phyloP scores from a whole-genome alignment of 2,329 filamentous ascomycete genomes.

The Stagonosporopsis rhizophila region DNA sequence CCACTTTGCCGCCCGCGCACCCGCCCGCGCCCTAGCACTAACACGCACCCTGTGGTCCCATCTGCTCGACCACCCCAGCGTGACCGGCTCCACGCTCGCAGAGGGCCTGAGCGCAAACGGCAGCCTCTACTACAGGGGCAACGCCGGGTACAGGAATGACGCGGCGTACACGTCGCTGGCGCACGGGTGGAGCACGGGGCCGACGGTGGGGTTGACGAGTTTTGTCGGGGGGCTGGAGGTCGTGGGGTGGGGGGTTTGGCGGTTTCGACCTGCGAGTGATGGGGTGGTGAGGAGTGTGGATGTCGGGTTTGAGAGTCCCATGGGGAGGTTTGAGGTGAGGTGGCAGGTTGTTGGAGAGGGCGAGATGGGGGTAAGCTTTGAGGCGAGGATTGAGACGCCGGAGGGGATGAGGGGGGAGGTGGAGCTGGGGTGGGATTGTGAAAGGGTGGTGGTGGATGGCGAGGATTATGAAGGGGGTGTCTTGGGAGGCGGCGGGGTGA shows the following conservation, averaged over 20 bases:
- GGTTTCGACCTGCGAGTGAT: slow-evolving; percentile 29
- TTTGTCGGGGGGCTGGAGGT: slow-evolving; percentile 23
- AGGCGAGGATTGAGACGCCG: not conserved
- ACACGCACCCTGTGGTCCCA: slow-evolving; percentile 41
- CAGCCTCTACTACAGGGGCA: slow-evolving; percentile 44
- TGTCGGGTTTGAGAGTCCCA: slow-evolving; percentile 25
- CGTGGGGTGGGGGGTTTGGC: slow-evolving; percentile 31
- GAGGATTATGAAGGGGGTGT: not conserved
- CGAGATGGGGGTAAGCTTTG: not conserved
- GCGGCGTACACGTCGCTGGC: slow-evolving; percentile 44
- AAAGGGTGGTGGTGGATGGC: not conserved
- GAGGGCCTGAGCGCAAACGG: slow-evolving; percentile 51
- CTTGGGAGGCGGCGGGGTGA: not conserved
- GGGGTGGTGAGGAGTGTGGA: slow-evolving; percentile 21
- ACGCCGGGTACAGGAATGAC: slow-evolving; percentile 43
- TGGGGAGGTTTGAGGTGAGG: slow-evolving; percentile 21
- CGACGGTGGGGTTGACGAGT: slow-evolving; percentile 20
- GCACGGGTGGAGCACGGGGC: slow-evolving; percentile 48
- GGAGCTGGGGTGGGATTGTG: slow-evolving; percentile 2
- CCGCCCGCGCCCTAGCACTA: slow-evolving; percentile 38
- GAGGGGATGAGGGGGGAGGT: not conserved
- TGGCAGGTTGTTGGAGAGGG: slow-evolving; percentile 3
- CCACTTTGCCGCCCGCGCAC: slow-evolving; percentile 34
- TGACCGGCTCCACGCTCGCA: slow-evolving; percentile 49
- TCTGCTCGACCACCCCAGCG: slow-evolving; percentile 36